phyloP scores from a whole-genome alignment of 306 rosid species.

The Dryas alaskensis region DNA sequence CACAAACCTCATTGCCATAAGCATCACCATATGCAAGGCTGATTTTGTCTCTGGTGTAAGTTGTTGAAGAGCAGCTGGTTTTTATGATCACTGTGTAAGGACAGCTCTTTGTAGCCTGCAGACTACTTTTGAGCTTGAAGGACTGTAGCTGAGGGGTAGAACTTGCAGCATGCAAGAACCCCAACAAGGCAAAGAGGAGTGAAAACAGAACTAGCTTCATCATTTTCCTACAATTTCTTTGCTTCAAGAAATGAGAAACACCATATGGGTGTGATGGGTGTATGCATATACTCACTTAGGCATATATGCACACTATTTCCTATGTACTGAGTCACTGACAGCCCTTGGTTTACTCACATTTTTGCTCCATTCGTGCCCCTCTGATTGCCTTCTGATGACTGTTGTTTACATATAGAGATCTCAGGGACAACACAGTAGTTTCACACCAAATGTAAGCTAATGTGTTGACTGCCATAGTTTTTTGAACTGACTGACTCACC shows the following conservation, averaged over 20 bases:
- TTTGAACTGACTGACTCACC: too few relatives aligned
- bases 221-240: background rate
- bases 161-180: background rate
- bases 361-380: background rate
- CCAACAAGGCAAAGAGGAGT: background rate
- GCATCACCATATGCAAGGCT: constrained; percentile 11
- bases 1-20: background rate
- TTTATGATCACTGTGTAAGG: constrained; percentile 7
- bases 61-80: constrained; percentile 4
- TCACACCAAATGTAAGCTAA: too few relatives aligned
- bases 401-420: background rate
- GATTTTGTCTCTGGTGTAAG: background rate
- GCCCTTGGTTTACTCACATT: background rate
- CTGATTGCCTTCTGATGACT: too few relatives aligned
- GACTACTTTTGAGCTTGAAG: background rate
- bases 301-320: background rate
- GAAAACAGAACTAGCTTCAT: background rate
- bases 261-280: background rate
- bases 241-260: background rate
- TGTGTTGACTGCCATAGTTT: too few relatives aligned
- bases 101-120: background rate
- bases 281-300: background rate
- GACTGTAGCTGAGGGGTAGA: background rate
- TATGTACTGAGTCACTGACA: background rate
- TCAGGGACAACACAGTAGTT: background rate